Evolutionary conservation across 768 basidiomycete genomes (phyloP), one percentile per base, ranked within the genome.

Genomic region (Strobilomyces confusus): DNA sequence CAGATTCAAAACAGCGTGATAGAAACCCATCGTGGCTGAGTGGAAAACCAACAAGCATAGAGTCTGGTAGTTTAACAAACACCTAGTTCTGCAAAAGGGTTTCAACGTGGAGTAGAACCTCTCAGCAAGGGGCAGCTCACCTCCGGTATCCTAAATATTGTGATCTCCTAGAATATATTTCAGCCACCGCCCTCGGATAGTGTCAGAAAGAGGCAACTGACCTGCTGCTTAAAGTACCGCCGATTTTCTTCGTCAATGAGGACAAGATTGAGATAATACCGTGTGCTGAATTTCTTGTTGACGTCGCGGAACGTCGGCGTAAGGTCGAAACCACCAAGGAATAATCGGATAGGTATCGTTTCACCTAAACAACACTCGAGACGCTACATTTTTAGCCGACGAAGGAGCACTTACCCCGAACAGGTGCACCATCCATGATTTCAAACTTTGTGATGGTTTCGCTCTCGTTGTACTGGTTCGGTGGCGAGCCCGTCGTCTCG

Each of bases 361-460:
- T 99, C 97, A 48, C 95, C 95, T 94, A 61, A 1, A 57, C 20
- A n/a, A 17, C 5, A 25, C 6, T 61, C 14, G 5, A 42, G 13
- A 30, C 44, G 4, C 23, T n/a, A 23, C 23, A 43, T 29, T 30
- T 26, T 12, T n/a, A 19, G 3, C 11, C 20, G 0, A 38, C 33
- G 15, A 13, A 9, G 14, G 23, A 43, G 7, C 5, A 67, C 77
- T 44, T 57, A 89, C 92, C 92, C 75, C 93, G 80, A n/a, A 98
- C 93, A 2, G 95, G 95, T 8, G 95, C 92, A 3, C 95, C 94
- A 68, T 98, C 95, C 95, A 97, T 97, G 61, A 98, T 97, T 73
- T 98, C 97, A 65, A 98, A 98, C 72, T 98, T 98, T 9, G 97
- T 98, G 63, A 99, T 98, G 9, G 95, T 98, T 69, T 98, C 95